Base-by-base conservation (phyloP, 371 early-diverging fungal species). In the Apophysomyces trapeziformis region DNA sequence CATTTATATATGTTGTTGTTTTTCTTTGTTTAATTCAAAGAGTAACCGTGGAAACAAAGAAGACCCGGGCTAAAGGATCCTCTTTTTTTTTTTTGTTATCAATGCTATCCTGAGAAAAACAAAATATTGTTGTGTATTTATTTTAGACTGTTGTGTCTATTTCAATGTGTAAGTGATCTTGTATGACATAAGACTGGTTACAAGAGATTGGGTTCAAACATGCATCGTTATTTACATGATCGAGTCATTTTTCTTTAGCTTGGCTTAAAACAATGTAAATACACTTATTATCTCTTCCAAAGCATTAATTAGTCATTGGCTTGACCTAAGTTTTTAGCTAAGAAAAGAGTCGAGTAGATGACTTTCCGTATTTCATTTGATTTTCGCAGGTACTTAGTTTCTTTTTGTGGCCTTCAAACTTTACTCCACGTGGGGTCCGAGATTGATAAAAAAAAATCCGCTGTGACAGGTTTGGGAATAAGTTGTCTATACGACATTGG, bases 131-230 rank as follows among this genome's bases (percentile, higher is more conserved):
- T 7, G 4, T 41, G 13, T 41, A 41, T 41, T 13, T 8, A 41
- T 41, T 41, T 13, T 13, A 41, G 41, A 41, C 11, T 41, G 13
- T 41, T 8, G 41, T 41, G 8, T 41, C 11, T 41, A 8, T 41
- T 41, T 41, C 41, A 41, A 41, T 41, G 41, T 41, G 41, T 26
- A 26, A 18, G 16, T 50, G 54, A 50, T 50, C 54, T 50, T 50
- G 54, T 50, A 50, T 50, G 54, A 50, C 54, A n/a, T 16, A 50
- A 50, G 21, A 50, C 16, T 18, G 54, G 54, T 50, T 50, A 50
- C 54, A 21, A 50, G 54, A 50, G 54, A 50, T 50, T 50, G 54
- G 54, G 54, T 50, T 50, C 54, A 47, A 47, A n/a, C 16, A n/a
- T 18, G 18, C 4, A 18, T 18, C 47, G 47, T 47, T 47, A n/a